A percentile compares a stretch with the other conserved stretches of the same genome.
phyloP scores from a whole-genome alignment of 2,329 filamentous ascomycete species.

The Neofusicoccum sp. region DNA sequence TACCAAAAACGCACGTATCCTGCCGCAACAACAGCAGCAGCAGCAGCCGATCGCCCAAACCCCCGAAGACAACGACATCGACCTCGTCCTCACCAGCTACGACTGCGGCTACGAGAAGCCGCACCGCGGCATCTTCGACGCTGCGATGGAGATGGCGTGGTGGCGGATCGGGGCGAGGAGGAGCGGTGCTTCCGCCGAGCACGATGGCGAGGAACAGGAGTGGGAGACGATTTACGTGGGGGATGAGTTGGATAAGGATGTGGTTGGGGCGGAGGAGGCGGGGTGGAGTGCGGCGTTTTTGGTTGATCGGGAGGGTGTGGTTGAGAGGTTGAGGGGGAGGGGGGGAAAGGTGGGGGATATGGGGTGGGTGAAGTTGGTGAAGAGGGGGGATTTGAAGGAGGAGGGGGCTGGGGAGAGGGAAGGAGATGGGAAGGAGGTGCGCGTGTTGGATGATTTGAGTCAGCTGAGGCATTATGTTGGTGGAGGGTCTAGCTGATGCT shows the following conservation, averaged over 20 bases:
- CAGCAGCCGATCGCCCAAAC: background rate
- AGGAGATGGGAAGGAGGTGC: background rate
- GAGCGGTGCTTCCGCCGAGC: background rate
- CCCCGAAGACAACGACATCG: slow-evolving; percentile 43
- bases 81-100: slow-evolving; percentile 65
- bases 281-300: slow-evolving; percentile 51
- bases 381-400: slow-evolving; percentile 1
- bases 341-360: background rate
- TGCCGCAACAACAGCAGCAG: background rate
- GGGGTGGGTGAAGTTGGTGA: slow-evolving; percentile 3
- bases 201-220: slow-evolving; percentile 17
- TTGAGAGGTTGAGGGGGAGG: background rate
- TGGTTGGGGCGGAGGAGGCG: slow-evolving; percentile 49
- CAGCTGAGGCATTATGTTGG: slow-evolving; percentile 12
- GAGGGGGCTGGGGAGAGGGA: background rate
- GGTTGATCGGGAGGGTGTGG: slow-evolving; percentile 39
- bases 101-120: slow-evolving; percentile 66
- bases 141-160: slow-evolving; percentile 52
- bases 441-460: slow-evolving; percentile 11
- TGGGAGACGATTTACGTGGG: slow-evolving; percentile 57
- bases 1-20: too few relatives aligned
- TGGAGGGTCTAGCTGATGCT: too few relatives aligned
- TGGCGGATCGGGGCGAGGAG: slow-evolving; percentile 31
- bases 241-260: slow-evolving; percentile 57
- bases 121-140: slow-evolving; percentile 56